These are phyloP conservation scores for Rhizophlyctis rosea DNA, from an alignment of 192 early-diverging fungal genomes.

Conservation along the genomic window DNA sequence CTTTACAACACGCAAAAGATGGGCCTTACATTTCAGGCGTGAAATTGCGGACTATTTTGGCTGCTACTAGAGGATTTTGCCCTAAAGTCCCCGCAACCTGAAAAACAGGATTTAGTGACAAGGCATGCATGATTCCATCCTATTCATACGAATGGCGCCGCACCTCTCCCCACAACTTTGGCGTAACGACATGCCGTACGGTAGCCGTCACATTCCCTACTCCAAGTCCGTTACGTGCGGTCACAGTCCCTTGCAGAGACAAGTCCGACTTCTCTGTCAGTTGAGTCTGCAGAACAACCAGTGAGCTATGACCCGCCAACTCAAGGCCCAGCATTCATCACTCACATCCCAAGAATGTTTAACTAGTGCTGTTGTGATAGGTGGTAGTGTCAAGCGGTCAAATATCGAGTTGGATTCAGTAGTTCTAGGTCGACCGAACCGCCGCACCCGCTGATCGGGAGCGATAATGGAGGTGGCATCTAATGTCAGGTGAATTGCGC, in stretches of 20 bases:
- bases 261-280: constrained; percentile 33
- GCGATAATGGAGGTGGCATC: constrained; percentile 47
- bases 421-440: background rate
- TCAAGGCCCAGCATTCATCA: background rate
- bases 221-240: constrained; percentile 64
- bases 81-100: constrained; percentile 53
- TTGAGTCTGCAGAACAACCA: constrained; percentile 36
- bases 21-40: constrained; percentile 36
- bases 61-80: constrained; percentile 49
- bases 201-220: constrained; percentile 76
- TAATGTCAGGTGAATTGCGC: constrained; percentile 47
- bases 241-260: constrained; percentile 39
- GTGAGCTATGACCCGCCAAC: constrained; percentile 1
- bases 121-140: too few relatives aligned
- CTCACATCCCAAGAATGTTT: constrained; percentile 56
- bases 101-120: background rate
- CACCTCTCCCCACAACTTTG: constrained; percentile 70
- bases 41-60: constrained; percentile 63
- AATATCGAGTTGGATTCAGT: background rate
- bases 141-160: too few relatives aligned
- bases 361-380: constrained; percentile 42
- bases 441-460: constrained; percentile 7
- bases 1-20: too few relatives aligned
- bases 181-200: constrained; percentile 71
- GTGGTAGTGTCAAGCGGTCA: constrained; percentile 17